Base-by-base conservation (phyloP, 345 rosid genomes). In the Hevea brasiliensis region DNA sequence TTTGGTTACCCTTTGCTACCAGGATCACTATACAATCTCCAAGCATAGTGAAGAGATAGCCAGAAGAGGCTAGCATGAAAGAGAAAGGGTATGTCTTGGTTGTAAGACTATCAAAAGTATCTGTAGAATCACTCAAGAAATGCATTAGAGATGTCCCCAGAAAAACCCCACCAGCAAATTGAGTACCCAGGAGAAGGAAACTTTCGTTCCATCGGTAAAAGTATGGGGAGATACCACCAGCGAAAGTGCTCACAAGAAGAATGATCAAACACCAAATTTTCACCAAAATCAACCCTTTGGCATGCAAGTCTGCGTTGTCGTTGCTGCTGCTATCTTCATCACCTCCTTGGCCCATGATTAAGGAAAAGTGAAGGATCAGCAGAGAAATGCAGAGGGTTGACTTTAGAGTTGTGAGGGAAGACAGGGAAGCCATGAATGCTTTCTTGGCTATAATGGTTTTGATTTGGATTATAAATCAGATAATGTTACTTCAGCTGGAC, bases 131-230 rank as follows among this genome's bases (percentile, higher is more conserved):
- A 59, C 96, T 82, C 74, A 92, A 83, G 77, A 92, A 92, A 86
- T 90, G 96, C 70, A 85, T 82, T 51, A 92, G 59, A 21, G 97
- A 72, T 6, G 97, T 92, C 1, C 87, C 96, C 0, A 90, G 84
- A 74, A 92, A 92, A 70, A 86, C 86, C 59, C 97, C 92, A 1
- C 96, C 96, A 20, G 97, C 90, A 42, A 90, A 90, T 68, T 90
- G 97, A 18, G 92, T 89, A 35, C 96, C 96, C 60, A 92, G 81
- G 65, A 92, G 88, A 50, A 92, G 84, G 66, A 92, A 92, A 8
- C 71, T 82, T 85, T 92, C 94, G 72, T 90, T 87, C 92, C 91
- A 89, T 58, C 89, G 76, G 70, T 68, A 87, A 47, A 89, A 90
- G 70, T 90, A 92, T 0, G 97, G 97, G 5, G 96, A 92, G 41